Conservation (phyloP, 2,329 filamentous ascomycete species). For the Aureobasidium mangrovei region DNA sequence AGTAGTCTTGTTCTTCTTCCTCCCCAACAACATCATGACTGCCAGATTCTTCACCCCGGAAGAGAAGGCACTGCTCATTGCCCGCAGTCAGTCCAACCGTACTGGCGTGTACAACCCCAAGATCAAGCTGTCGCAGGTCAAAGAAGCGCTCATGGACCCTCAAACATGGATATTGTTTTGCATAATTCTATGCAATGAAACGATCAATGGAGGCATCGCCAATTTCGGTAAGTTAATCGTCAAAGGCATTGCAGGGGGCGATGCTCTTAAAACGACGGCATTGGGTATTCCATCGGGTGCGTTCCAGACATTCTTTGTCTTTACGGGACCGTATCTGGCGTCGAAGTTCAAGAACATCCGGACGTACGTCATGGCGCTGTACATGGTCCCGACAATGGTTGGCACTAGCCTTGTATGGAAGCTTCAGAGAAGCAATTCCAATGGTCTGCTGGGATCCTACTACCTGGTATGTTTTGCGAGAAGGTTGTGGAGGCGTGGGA, state of each 20-base stretch:
- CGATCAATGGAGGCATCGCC: conserved; percentile 45
- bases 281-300: conserved; percentile 48
- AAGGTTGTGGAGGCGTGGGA: too few relatives aligned
- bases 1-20: conserved; percentile 50
- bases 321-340: conserved; percentile 45
- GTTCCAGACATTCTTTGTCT: conserved; percentile 46
- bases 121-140: conserved; percentile 46
- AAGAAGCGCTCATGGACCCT: conserved; percentile 53
- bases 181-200: conserved; percentile 43
- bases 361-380: conserved; percentile 45
- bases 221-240: conserved; percentile 50
- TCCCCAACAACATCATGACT: conserved; percentile 62
- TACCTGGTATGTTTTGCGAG: conserved; percentile 33
- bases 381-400: conserved; percentile 44
- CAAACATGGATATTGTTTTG: conserved; percentile 39
- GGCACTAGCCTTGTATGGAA: conserved; percentile 45
- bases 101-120: conserved; percentile 38
- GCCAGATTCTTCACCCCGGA: conserved; percentile 59
- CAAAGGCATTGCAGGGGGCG: conserved; percentile 37
- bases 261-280: conserved; percentile 40
- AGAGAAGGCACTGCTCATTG: conserved; percentile 38
- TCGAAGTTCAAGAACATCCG: conserved; percentile 43
- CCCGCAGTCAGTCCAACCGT: conserved; percentile 36
- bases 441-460: conserved; percentile 44
- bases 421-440: conserved; percentile 33